Percentiles rank a stretch among this genome's conserved stretches.
Conservation (phyloP, 2,329 filamentous ascomycete genomes). For the Cordyceps pruinosa region DNA sequence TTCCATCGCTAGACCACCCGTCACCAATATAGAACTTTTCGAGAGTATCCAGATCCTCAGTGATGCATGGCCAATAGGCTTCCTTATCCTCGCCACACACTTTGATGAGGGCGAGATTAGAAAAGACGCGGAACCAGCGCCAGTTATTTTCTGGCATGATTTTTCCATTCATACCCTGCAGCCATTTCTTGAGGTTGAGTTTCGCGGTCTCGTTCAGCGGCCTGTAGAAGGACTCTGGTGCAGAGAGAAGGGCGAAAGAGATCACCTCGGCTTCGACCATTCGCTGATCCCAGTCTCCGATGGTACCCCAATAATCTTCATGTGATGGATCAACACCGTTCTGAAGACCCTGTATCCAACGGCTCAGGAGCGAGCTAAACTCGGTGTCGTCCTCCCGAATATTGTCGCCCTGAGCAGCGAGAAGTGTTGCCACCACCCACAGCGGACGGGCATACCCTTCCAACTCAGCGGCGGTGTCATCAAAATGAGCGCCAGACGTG, state of each 20-base stretch:
- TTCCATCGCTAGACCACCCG: conserved; percentile 43
- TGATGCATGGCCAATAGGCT: conserved; percentile 30
- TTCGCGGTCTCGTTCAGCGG: conserved; percentile 24
- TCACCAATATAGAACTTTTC: conserved; percentile 38
- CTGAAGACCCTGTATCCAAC: conserved; percentile 27
- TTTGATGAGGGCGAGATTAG: conserved; percentile 38
- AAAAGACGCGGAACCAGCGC: conserved; percentile 47
- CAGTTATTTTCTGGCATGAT: conserved; percentile 43
- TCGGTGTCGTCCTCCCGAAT: background rate
- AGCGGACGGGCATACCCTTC: conserved; percentile 38
- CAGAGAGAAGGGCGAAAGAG: conserved; percentile 39
- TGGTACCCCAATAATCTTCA: conserved; percentile 40
- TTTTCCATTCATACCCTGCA: conserved; percentile 36
- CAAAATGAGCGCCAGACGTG: conserved; percentile 34
- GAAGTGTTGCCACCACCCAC: conserved; percentile 27
- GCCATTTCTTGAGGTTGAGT: conserved; percentile 33
- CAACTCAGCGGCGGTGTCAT: conserved; percentile 37
- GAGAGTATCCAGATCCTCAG: conserved; percentile 35
- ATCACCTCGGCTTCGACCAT: conserved; percentile 50
- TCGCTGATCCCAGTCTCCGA: conserved; percentile 40
- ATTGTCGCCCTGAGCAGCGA: conserved; percentile 29
- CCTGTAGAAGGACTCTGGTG: conserved; percentile 31
- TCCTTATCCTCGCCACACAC: conserved; percentile 31
- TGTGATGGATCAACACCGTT: conserved; percentile 28
- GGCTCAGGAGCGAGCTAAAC: conserved; percentile 12